Base-by-base conservation (phyloP, 116 monocot species). In the Cymodocea nodosa region DNA sequence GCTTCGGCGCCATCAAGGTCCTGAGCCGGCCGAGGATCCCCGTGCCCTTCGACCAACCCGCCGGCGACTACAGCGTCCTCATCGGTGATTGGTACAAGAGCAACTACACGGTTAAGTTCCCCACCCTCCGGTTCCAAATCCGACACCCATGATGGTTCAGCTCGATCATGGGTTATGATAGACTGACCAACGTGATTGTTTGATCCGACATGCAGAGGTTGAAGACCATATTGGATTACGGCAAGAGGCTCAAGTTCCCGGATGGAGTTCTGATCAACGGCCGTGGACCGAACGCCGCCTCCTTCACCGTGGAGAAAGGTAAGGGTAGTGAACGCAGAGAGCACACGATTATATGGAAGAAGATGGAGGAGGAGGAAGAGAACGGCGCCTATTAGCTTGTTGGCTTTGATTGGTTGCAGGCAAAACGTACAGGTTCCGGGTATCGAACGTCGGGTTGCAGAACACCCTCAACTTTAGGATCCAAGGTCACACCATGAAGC, bases 241-340 rank as follows among this genome's bases (percentile, higher is more conserved):
- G 92, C 40, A 83, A 70, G 35, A 81, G 34, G 58, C 78, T 92
- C 0, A 75, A 73, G 5, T 75, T 69, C 34, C 82, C 87, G 4
- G 80, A 87, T 51, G 92, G 73, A 50, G 71, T 87, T 34, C 78
- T 87, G 60, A 79, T 92, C 76, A 92, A 92, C 53, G 92, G 92
- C 11, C 82, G 78, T 48, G 86, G 87, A 4, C 51, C 81, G 23
- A 73, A 75, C 7, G 87, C 72, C 8, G 59, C 71, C 23, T 56
- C 68, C 11, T 77, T 89, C 66, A 76, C 75, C 0, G 75, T 89
- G 20, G 75, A 79, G 51, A 73, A 68, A 76, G 87, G 86, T 86
- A 19, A 54, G 6, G 44, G 35, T 13, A 60, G 15, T n/a, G n/a
- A n/a, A n/a, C n/a, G n/a, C 18, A 24, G 15, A 12, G 49, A 10